phyloP scores from a whole-genome alignment of 345 rosid species.

The Stellera chamaejasme region DNA sequence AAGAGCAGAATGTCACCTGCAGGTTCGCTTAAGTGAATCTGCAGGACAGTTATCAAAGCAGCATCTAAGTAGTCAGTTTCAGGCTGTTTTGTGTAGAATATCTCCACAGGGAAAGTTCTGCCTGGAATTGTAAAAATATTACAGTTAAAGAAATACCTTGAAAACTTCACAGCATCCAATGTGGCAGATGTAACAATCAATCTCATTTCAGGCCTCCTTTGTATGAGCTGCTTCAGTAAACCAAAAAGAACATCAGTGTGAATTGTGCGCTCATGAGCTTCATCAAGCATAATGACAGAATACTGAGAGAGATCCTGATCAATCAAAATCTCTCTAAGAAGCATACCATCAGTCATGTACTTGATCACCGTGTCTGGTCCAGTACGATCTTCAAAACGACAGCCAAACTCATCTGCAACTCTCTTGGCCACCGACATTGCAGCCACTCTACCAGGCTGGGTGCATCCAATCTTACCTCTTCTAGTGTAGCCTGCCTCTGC shows the following conservation, averaged over 20 bases:
- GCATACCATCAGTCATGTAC: slow-evolving; percentile 83
- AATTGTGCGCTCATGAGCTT: slow-evolving; percentile 74
- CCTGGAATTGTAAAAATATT: slow-evolving; percentile 69
- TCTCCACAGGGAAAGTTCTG: slow-evolving; percentile 66
- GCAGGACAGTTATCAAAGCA: slow-evolving; percentile 50
- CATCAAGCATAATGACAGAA: slow-evolving; percentile 64
- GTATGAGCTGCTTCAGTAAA: slow-evolving; percentile 46
- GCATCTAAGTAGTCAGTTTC: slow-evolving; percentile 72
- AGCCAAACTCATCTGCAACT: slow-evolving; percentile 76
- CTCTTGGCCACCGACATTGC: slow-evolving; percentile 76
- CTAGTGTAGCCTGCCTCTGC: slow-evolving; percentile 73
- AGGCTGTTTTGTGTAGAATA: slow-evolving; percentile 59
- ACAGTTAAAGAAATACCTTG: slow-evolving; percentile 63
- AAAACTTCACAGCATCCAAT: slow-evolving; percentile 60
- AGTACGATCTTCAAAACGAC: slow-evolving; percentile 60
- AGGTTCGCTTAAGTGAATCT: slow-evolving; percentile 69
- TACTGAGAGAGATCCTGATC: slow-evolving; percentile 52
- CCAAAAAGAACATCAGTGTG: slow-evolving; percentile 78
- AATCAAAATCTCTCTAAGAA: slow-evolving; percentile 56
- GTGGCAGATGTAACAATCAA: slow-evolving; percentile 69
- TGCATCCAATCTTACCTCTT: slow-evolving; percentile 64
- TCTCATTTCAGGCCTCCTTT: slow-evolving; percentile 51
- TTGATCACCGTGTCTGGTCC: slow-evolving; percentile 70
- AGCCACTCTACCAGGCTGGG: slow-evolving; percentile 77
- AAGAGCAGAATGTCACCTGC: slow-evolving; percentile 66